Conservation (phyloP, 148 eudicot species). For the Rheum nobile region DNA sequence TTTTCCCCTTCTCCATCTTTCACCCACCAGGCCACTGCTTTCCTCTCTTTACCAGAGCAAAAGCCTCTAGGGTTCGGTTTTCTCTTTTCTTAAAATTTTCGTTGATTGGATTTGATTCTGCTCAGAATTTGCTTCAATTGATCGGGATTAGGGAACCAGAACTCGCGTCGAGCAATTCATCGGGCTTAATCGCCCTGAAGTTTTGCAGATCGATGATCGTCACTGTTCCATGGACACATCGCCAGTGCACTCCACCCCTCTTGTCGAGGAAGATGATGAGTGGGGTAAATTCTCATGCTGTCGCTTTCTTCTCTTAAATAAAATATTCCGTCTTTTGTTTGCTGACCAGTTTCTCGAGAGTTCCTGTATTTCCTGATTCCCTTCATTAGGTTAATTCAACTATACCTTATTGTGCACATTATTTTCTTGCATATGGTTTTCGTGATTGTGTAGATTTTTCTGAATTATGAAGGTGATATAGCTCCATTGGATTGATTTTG, state of each 20-base stretch:
- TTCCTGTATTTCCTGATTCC: not conserved
- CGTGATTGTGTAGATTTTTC: not conserved
- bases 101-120: not conserved
- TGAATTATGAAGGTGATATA: not conserved
- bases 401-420: not conserved
- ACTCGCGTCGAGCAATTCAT: not conserved
- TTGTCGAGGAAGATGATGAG: conserved; percentile 53
- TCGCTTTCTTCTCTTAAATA: not conserved
- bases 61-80: conserved; percentile 25
- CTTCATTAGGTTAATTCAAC: not conserved
- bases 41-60: not conserved
- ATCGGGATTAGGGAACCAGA: not conserved
- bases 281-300: conserved; percentile 35
- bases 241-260: conserved; percentile 36
- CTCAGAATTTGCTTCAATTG: not conserved
- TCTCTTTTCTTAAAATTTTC: not conserved
- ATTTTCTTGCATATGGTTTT: not conserved
- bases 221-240: conserved; percentile 51
- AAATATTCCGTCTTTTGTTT: not conserved
- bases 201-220: conserved; percentile 50
- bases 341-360: not conserved
- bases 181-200: conserved; percentile 44
- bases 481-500: not conserved
- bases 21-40: not conserved
- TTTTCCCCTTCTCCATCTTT: not conserved